These are phyloP conservation scores for Colletotrichum cuscutae DNA, from an alignment of 2,329 filamentous ascomycete genomes.

Conservation along the genomic window DNA sequence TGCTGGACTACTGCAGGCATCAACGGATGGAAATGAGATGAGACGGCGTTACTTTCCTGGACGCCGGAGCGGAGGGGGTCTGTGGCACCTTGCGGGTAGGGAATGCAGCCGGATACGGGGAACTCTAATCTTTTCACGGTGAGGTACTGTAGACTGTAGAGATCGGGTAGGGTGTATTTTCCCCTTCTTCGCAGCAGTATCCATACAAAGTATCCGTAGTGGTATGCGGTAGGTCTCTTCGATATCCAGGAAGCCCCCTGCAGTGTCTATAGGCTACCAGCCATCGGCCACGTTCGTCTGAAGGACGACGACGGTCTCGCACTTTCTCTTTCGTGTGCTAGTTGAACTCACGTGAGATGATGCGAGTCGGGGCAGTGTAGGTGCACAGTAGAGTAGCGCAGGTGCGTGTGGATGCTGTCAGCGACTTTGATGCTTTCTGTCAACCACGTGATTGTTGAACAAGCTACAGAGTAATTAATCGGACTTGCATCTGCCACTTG, in stretches of 20 bases:
- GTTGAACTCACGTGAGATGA: neutral
- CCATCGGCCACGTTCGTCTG: slow-evolving; percentile 12
- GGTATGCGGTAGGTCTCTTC: too few species aligned
- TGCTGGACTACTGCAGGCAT: neutral
- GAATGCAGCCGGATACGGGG: neutral
- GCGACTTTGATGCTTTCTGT: neutral
- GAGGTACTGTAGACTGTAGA: neutral
- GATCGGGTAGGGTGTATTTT: neutral
- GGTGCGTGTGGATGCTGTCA: neutral
- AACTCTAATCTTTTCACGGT: neutral
- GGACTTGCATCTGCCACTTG: too few species aligned
- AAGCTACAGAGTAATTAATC: too few species aligned
- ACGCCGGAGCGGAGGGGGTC: neutral
- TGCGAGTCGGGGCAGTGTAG: neutral
- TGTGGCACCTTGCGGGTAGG: neutral
- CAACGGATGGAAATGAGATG: neutral
- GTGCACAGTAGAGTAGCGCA: neutral
- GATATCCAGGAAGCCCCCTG: neutral
- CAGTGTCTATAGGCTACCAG: neutral
- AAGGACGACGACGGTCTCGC: neutral
- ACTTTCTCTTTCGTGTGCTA: neutral
- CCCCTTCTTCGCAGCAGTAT: too few species aligned
- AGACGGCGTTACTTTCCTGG: neutral
- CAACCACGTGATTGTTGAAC: neutral
- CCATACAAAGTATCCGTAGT: too few species aligned